Evolutionary conservation across 306 rosid species (phyloP).

Genomic region (Cajanus cajan): DNA sequence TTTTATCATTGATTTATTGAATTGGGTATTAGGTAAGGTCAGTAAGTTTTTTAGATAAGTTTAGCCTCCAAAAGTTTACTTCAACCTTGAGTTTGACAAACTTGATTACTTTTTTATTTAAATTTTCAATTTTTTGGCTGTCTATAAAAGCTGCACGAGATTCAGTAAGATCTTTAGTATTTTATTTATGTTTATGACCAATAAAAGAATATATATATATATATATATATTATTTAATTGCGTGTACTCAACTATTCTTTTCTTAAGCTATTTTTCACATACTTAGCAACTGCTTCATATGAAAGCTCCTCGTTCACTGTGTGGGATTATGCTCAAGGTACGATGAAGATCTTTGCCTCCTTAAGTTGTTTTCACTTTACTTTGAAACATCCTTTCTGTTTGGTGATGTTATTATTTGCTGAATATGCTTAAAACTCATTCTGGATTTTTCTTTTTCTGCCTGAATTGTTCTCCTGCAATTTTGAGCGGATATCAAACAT

Average conservation of each 20-base stretch:
- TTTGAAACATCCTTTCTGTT: neutral
- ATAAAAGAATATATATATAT: neutral
- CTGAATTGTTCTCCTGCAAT: neutral
- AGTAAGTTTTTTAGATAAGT: neutral
- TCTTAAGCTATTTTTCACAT: slow-evolving; percentile 69
- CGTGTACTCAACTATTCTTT: slow-evolving; percentile 20
- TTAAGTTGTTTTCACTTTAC: slow-evolving; percentile 8
- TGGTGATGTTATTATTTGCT: slow-evolving; percentile 15
- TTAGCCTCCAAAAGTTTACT: neutral
- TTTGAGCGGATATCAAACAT: slow-evolving; percentile 1
- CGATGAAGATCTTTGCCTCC: neutral
- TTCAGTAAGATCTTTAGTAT: neutral
- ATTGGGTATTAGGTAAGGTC: neutral
- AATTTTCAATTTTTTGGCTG: neutral
- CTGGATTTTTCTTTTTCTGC: neutral
- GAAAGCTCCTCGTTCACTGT: slow-evolving; percentile 84
- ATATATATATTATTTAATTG: neutral
- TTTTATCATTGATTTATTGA: neutral
- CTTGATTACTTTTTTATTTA: neutral
- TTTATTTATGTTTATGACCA: neutral
- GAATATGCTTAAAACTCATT: slow-evolving; percentile 3
- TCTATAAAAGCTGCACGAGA: neutral
- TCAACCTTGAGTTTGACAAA: neutral
- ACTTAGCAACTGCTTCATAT: slow-evolving; percentile 84
- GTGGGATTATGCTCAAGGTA: slow-evolving; percentile 99